phyloP scores from a whole-genome alignment of 202 grass and related monocot genomes.

The Panicum virgatum region DNA sequence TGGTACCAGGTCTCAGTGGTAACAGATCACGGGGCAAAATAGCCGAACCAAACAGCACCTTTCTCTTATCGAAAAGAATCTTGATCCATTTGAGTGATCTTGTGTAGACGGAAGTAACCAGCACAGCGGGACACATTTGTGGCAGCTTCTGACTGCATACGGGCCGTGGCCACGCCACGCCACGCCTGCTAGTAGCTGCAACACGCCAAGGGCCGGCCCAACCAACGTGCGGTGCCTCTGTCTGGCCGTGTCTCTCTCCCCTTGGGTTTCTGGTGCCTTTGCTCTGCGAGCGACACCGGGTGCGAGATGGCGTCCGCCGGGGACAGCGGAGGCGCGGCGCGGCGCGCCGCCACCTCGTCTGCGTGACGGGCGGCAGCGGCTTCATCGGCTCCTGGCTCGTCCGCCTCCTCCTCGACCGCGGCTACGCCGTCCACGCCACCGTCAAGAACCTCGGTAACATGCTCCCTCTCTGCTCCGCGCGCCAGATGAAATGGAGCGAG shows the following conservation, averaged over 20 bases:
- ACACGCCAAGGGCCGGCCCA: neutral
- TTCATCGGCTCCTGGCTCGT: constrained; percentile 87
- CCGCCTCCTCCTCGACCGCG: constrained; percentile 67
- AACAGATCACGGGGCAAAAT: too few relatives aligned
- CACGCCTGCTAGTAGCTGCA: neutral
- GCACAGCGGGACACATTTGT: neutral
- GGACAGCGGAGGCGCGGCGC: neutral
- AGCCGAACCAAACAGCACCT: too few relatives aligned
- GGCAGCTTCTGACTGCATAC: too few relatives aligned
- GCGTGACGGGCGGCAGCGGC: constrained; percentile 87
- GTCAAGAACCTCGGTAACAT: constrained; percentile 54
- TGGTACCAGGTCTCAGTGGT: too few relatives aligned
- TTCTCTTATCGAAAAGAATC: neutral
- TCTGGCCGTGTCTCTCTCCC: too few relatives aligned
- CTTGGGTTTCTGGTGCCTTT: too few relatives aligned
- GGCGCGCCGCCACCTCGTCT: constrained; percentile 24
- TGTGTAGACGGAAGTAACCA: too few relatives aligned
- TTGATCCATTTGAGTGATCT: neutral
- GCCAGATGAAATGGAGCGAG: neutral
- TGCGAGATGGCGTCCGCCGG: neutral
- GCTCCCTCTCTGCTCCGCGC: neutral
- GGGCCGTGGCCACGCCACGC: too few relatives aligned
- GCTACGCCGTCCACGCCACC: constrained; percentile 86
- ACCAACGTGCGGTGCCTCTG: too few relatives aligned
- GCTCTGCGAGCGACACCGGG: too few relatives aligned